Base-by-base conservation (phyloP, 1,284 basidiomycete species). In the Fomitopsis schrenkii region DNA sequence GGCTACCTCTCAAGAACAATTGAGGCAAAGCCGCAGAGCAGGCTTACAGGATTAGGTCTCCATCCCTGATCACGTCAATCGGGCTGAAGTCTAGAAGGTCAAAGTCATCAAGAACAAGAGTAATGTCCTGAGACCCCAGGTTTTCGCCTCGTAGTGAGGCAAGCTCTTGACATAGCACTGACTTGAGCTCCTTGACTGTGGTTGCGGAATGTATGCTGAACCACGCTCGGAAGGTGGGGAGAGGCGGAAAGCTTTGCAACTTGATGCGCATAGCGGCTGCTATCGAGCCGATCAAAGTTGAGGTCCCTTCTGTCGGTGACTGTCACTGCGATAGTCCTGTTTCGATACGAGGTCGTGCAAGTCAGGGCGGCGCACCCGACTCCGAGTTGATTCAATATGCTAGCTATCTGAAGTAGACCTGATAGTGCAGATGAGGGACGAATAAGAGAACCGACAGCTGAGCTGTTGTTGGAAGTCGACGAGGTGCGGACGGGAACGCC, bases 191-290 rank as follows among this genome's bases (percentile, higher is more conserved):
- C 15, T 61, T 40, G 19, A 77, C 58, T 3, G 68, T 70, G 1
- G 68, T 59, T 9, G 68, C 60, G 8, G 66, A 62, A n/a, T 68
- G 60, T 0, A 79, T 57, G 55, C 71, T 70, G 44, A 77, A 79
- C 80, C 82, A 82, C 0, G 75, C 79, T 59, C 74, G 77, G 41
- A 80, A 57, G 9, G 66, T 62, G 0, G 78, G 75, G 12, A 83
- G 68, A 12, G 80, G 80, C 10, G 74, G 66, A 22, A 66, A 66
- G 12, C 76, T 67, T 19, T 69, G 69, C 61, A 83, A 63, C 61
- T 75, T 80, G 61, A 83, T 69, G 14, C 81, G 75, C 80, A 82
- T 79, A 1, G 14, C 38, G 5, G 12, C 38, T 15, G 9, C 3
- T 40, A 15, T 40, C 14, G 14, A 19, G 58, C 22, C 22, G 22